These are phyloP conservation scores for Metschnikowia kofuensis DNA, from an alignment of 805 yeast species.

Conservation along the genomic window DNA sequence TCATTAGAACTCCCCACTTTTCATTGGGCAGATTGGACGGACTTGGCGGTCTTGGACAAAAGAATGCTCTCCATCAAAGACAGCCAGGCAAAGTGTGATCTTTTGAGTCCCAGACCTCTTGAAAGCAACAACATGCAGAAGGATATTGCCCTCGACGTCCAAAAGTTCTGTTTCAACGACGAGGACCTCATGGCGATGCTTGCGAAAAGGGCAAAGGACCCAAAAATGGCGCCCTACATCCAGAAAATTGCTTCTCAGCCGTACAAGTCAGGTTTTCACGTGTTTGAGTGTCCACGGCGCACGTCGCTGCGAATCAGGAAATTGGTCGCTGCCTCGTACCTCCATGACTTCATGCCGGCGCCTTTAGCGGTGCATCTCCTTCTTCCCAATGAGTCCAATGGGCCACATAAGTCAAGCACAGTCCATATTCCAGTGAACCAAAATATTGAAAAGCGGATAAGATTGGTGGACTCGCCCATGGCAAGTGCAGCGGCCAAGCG, in stretches of 20 bases:
- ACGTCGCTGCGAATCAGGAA: conserved; percentile 25
- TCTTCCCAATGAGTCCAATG: conserved; percentile 19
- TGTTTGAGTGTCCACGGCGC: conserved; percentile 33
- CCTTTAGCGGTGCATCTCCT: conserved; percentile 33
- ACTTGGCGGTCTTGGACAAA: conserved; percentile 9
- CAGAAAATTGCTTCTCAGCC: conserved; percentile 3
- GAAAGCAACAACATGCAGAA: not conserved
- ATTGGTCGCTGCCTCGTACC: conserved; percentile 36
- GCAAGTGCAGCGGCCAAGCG: conserved; percentile 5
- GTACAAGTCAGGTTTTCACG: conserved; percentile 36
- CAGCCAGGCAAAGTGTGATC: conserved; percentile 5
- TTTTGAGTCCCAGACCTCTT: not conserved
- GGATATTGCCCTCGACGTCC: not conserved
- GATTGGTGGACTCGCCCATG: conserved; percentile 6
- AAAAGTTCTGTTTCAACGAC: not conserved
- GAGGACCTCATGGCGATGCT: conserved; percentile 13
- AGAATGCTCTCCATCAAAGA: conserved; percentile 2
- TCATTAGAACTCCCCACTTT: conserved; percentile 5
- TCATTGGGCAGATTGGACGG: conserved; percentile 22
- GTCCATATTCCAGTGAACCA: conserved; percentile 6
- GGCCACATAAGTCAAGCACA: not conserved
- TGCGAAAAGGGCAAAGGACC: conserved; percentile 19
- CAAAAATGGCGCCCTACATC: conserved; percentile 22
- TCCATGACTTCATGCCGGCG: conserved; percentile 40
- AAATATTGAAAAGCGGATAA: conserved; percentile 3